These are phyloP conservation scores for Thalassia testudinum DNA, from an alignment of 116 monocot genomes.

Conservation along the genomic window DNA sequence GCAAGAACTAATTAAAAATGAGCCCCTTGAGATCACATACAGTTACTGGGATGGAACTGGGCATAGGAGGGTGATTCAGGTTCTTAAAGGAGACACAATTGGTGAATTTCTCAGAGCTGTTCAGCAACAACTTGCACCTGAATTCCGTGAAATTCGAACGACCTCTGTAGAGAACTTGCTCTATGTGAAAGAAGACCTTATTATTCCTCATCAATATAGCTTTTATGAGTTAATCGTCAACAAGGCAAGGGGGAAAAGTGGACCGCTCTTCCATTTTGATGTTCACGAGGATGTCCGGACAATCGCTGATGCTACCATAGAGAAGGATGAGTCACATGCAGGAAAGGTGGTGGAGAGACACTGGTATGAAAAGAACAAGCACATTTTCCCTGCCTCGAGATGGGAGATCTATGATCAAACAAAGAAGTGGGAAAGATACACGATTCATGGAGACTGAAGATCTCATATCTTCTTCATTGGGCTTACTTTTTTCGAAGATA, in stretches of 20 bases:
- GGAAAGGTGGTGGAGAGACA: constrained; percentile 98
- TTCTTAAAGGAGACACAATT: constrained; percentile 78
- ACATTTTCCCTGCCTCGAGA: constrained; percentile 97
- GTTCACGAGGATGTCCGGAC: constrained; percentile 99
- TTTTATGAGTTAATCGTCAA: constrained; percentile 91
- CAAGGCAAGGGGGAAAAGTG: constrained; percentile 96
- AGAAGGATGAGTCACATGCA: constrained; percentile 98
- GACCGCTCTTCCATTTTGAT: constrained; percentile 97
- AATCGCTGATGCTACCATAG: constrained; percentile 88
- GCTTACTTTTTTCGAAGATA: no score
- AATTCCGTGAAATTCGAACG: constrained; percentile 86
- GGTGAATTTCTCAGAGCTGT: constrained; percentile 96
- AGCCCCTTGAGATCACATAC: constrained; percentile 91
- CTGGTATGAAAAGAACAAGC: constrained; percentile 99
- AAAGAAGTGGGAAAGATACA: no score
- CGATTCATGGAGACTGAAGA: no score
- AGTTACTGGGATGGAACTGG: constrained; percentile 99
- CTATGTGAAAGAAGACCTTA: constrained; percentile 97
- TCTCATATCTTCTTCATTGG: no score
- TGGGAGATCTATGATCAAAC: no score
- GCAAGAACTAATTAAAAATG: constrained; percentile 85
- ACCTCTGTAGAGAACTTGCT: constrained; percentile 91
- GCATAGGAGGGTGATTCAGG: constrained; percentile 81
- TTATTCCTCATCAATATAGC: constrained; percentile 98
- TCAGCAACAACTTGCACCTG: constrained; percentile 91